Evolutionary conservation across 306 rosid genomes (phyloP).

Genomic region (Myrica gale): DNA sequence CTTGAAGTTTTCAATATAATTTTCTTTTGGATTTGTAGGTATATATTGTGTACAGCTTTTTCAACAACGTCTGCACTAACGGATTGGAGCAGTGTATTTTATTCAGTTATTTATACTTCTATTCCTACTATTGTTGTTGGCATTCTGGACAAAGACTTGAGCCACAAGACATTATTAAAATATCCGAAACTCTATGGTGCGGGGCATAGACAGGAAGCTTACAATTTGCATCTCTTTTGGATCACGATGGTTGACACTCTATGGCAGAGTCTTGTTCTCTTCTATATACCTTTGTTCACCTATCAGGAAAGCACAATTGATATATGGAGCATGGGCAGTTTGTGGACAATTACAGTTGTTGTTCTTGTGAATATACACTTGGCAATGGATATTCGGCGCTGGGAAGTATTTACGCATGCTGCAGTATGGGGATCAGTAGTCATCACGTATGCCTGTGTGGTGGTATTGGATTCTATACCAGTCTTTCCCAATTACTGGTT

Average conservation of each 20-base stretch:
- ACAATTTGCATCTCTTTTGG: slow-evolving; percentile 85
- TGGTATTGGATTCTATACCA: slow-evolving; percentile 84
- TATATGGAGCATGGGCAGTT: slow-evolving; percentile 92
- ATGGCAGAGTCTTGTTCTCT: slow-evolving; percentile 98
- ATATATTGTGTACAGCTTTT: slow-evolving; percentile 78
- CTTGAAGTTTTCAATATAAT: slow-evolving; percentile 19
- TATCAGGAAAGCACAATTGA: slow-evolving; percentile 84
- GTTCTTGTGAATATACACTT: slow-evolving; percentile 85
- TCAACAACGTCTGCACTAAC: slow-evolving; percentile 93
- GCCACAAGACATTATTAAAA: slow-evolving; percentile 65
- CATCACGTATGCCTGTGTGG: slow-evolving; percentile 81
- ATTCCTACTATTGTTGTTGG: slow-evolving; percentile 94
- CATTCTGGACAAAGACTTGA: slow-evolving; percentile 83
- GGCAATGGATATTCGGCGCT: slow-evolving; percentile 89
- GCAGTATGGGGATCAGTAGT: slow-evolving; percentile 95
- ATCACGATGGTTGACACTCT: slow-evolving; percentile 87
- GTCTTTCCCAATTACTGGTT: slow-evolving; percentile 87
- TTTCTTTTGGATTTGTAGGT: slow-evolving; percentile 53
- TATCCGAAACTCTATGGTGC: slow-evolving; percentile 83
- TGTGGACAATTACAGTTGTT: slow-evolving; percentile 97
- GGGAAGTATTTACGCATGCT: slow-evolving; percentile 72
- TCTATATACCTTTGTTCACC: slow-evolving; percentile 69
- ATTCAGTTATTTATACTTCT: slow-evolving; percentile 90
- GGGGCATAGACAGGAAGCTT: slow-evolving; percentile 88
- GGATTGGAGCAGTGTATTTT: slow-evolving; percentile 97